phyloP scores from a whole-genome alignment of 1,139 yeast genomes.

The Ogataea hybrid region DNA sequence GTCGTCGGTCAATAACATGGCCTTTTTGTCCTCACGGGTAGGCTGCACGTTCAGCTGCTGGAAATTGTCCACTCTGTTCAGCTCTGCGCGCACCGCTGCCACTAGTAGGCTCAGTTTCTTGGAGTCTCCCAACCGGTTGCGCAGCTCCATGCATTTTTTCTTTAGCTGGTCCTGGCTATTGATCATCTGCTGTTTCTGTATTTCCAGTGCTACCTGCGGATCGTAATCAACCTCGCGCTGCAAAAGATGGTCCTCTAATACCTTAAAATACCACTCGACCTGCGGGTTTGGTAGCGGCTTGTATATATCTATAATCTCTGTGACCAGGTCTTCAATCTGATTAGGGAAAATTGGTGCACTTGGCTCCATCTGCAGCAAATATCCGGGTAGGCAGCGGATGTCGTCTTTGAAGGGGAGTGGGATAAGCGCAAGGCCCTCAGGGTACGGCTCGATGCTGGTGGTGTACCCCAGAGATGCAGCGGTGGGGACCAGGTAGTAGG shows the following conservation, averaged over 20 bases:
- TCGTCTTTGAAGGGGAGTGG: conserved; percentile 67
- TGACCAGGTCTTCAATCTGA: conserved; percentile 23
- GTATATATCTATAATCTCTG: conserved; percentile 14
- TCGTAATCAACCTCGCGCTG: conserved; percentile 48
- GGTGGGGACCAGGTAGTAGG: conserved; percentile 64
- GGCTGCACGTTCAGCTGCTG: conserved; percentile 16
- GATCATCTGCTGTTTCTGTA: conserved; percentile 27
- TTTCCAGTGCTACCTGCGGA: conserved; percentile 7
- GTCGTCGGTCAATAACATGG: conserved; percentile 21
- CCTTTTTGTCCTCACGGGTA: conserved; percentile 24
- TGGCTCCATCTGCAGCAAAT: conserved; percentile 19
- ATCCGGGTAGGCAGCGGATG: conserved; percentile 50
- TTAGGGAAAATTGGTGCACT: conserved; percentile 18
- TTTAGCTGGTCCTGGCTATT: conserved; percentile 37
- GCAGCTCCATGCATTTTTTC: conserved; percentile 27
- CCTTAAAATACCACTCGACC: conserved; percentile 62
- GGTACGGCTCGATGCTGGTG: conserved; percentile 28
- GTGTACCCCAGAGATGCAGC: conserved; percentile 28
- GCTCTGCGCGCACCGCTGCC: conserved; percentile 18
- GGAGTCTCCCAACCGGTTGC: conserved; percentile 15
- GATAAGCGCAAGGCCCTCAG: conserved; percentile 62
- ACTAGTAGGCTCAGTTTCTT: conserved; percentile 15
- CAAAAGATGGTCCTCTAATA: conserved; percentile 64
- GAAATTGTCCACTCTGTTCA: conserved; percentile 27
- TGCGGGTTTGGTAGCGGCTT: conserved; percentile 50